Percentiles rank a stretch among this genome's conserved stretches.
Conservation (phyloP, 768 basidiomycete species). For the Serendipita sp. region DNA sequence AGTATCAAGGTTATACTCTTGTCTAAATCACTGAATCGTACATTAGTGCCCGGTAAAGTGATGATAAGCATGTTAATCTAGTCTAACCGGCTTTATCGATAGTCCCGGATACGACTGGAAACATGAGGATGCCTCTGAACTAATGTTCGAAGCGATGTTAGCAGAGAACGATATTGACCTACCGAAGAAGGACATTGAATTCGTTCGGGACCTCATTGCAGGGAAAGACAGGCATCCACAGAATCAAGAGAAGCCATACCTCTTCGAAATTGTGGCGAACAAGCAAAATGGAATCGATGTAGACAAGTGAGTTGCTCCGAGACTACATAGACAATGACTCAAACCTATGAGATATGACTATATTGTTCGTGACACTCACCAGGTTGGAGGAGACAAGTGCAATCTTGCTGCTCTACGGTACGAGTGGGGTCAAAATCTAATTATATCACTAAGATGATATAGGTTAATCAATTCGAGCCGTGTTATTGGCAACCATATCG, state of each 20-base stretch:
- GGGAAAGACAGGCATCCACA: slow-evolving; percentile 25
- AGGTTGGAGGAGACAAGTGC: slow-evolving; percentile 44
- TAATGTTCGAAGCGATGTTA: slow-evolving; percentile 66
- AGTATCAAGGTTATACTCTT: slow-evolving; percentile 25
- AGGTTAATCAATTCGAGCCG: slow-evolving; percentile 63
- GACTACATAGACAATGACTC: background rate
- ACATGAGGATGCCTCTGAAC: slow-evolving; percentile 66
- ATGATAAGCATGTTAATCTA: background rate
- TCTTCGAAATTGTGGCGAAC: slow-evolving; percentile 80
- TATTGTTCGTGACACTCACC: slow-evolving; percentile 57
- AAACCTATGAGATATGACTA: slow-evolving; percentile 51
- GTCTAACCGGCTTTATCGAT: background rate
- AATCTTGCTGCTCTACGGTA: slow-evolving; percentile 35
- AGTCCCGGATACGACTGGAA: slow-evolving; percentile 43
- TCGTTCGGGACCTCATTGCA: slow-evolving; percentile 71
- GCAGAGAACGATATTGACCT: slow-evolving; percentile 39
- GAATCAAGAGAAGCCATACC: slow-evolving; percentile 42
- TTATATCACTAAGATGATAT: background rate
- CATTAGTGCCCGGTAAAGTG: background rate
- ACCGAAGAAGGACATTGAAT: slow-evolving; percentile 30
- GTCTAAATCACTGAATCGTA: background rate
- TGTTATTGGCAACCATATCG: slow-evolving; percentile 59
- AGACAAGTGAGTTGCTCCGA: slow-evolving; percentile 43
- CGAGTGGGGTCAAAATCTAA: background rate
- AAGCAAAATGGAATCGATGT: slow-evolving; percentile 71